These are phyloP conservation scores for Syncephalastrum sp. DNA, from an alignment of 371 early-diverging fungal species.

Conservation along the genomic window DNA sequence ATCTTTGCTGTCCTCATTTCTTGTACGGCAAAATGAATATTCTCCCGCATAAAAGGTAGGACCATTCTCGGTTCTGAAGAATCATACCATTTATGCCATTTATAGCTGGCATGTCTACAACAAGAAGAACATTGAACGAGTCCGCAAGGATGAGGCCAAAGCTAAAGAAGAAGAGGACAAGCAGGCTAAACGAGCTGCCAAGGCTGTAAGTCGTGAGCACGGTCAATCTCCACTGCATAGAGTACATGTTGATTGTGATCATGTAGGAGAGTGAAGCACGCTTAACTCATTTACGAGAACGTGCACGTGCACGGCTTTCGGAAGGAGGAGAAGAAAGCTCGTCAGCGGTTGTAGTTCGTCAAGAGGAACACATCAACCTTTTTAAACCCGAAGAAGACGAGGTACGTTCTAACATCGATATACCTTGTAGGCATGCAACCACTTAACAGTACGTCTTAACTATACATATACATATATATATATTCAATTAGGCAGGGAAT, in stretches of 20 bases:
- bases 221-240: neutral
- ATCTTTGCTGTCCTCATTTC: too few species aligned
- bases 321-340: neutral
- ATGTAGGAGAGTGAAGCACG: constrained; percentile 63
- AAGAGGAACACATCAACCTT: constrained; percentile 53
- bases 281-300: constrained; percentile 45
- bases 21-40: constrained; percentile 52
- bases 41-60: constrained; percentile 70
- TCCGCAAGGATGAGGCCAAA: constrained; percentile 68
- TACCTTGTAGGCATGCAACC: neutral
- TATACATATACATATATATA: neutral
- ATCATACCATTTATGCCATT: neutral
- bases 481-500: constrained; percentile 23
- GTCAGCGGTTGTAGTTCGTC: neutral
- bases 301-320: constrained; percentile 34
- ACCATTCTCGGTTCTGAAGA: neutral
- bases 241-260: neutral
- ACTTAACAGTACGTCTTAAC: neutral
- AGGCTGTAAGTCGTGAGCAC: constrained; percentile 47
- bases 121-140: constrained; percentile 67
- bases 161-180: constrained; percentile 52
- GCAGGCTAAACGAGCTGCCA: constrained; percentile 37
- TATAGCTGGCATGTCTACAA: constrained; percentile 78
- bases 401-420: constrained; percentile 5
- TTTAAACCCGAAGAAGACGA: constrained; percentile 49